Base-by-base conservation (phyloP, 805 yeast genomes). In the Saturnispora kantuleensis region DNA sequence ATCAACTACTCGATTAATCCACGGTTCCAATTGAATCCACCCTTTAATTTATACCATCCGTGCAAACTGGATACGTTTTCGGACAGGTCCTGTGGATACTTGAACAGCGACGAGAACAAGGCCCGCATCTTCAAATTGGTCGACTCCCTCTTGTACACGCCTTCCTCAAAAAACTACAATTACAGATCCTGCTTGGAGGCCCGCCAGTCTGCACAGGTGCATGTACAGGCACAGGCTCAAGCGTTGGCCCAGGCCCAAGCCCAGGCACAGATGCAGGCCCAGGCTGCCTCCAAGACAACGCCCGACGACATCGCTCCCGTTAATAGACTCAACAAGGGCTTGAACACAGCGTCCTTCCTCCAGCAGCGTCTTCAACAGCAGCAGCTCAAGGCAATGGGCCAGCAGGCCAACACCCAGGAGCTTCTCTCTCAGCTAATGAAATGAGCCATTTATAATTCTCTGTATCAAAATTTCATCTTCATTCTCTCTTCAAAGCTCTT, bases 81-180 rank as follows among this genome's bases (percentile, higher is more conserved):
- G n/a, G 39, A 51, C 12, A 47, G 44, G 15, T 45, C 49, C 1
- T 41, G 53, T 42, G 35, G 41, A 4, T 46, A 46, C 13, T 32
- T 46, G 16, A 42, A 39, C 30, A 33, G 40, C 15, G 54, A 51
- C 15, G 55, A 54, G 31, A 51, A 48, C 33, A 58, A 45, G 38
- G 51, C 47, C 13, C 58, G 54, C 40, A 50, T 62, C 52, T 38
- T 50, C 38, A 51, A 50, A 21, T 42, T 62, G 34, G 55, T 60
- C 29, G 66, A 63, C n/a, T 55, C 64, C 16, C 40, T 63, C 21
- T 47, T 62, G 33, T 63, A 56, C 43, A 52, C 57, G n/a, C 65
- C 66, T 11, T 59, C 55, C 42, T 52, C 58, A 34, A 61, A 60
- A 45, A 62, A 58, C 31, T 61, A 61, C 51, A 55, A 53, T 39